phyloP scores from a whole-genome alignment of 2,329 filamentous ascomycete genomes.

The Exophiala dermatitidis region DNA sequence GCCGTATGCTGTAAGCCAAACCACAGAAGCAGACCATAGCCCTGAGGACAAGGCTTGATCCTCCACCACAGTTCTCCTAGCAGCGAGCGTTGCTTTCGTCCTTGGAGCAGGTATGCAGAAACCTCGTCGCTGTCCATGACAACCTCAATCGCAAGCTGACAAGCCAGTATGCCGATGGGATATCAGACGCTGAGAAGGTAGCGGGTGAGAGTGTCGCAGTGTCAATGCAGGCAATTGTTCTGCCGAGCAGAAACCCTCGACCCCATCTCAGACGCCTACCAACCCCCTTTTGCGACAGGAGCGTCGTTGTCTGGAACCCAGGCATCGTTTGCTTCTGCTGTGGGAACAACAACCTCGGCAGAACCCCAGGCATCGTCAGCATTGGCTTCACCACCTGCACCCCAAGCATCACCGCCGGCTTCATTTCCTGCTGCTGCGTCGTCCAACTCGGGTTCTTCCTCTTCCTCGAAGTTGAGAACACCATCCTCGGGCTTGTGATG shows the following conservation, averaged over 20 bases:
- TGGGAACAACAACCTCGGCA: background rate
- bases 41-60: background rate
- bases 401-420: constrained; percentile 19
- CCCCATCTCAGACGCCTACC: constrained; percentile 1
- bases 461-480: constrained; percentile 47
- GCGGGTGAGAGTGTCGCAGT: background rate
- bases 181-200: background rate
- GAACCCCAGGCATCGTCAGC: background rate
- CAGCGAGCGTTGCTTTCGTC: background rate
- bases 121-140: background rate
- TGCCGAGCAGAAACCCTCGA: background rate
- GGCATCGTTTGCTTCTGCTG: background rate
- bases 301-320: constrained; percentile 11
- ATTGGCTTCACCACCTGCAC: constrained; percentile 8
- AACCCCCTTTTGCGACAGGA: constrained; percentile 4
- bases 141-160: background rate
- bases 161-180: background rate
- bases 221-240: background rate
- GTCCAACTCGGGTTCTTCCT: constrained; percentile 40
- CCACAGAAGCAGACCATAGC: no score
- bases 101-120: background rate
- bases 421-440: constrained; percentile 23
- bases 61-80: background rate
- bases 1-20: background rate
- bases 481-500: constrained; percentile 43